Conservation (phyloP, 2,329 filamentous ascomycete genomes). For the Penicillium sp. region DNA sequence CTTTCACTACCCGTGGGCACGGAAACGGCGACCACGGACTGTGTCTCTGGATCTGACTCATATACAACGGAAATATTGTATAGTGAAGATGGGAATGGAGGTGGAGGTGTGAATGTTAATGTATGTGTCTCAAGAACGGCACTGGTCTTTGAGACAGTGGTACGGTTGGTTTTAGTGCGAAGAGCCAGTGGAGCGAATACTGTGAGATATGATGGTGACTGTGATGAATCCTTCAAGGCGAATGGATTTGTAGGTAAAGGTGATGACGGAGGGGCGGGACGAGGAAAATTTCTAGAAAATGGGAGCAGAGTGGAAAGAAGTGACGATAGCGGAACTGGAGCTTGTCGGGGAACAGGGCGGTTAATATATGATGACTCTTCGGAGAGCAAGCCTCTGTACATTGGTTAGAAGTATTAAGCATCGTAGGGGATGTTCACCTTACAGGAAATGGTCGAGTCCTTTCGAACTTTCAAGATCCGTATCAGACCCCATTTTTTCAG, state of each 20-base stretch:
- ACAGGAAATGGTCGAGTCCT: constrained; percentile 36
- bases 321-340: constrained; percentile 33
- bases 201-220: constrained; percentile 69
- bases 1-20: constrained; percentile 19
- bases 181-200: constrained; percentile 70
- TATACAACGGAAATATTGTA: constrained; percentile 37
- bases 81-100: constrained; percentile 35
- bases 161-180: constrained; percentile 28
- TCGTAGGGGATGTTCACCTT: constrained; percentile 12
- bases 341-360: constrained; percentile 19
- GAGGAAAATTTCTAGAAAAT: constrained; percentile 33
- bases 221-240: constrained; percentile 50
- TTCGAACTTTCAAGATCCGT: constrained; percentile 34
- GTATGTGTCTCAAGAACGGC: constrained; percentile 34
- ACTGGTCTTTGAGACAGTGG: constrained; percentile 16
- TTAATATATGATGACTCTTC: constrained; percentile 27
- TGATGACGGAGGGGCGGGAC: constrained; percentile 25
- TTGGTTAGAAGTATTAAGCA: background rate
- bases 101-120: constrained; percentile 36
- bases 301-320: constrained; percentile 43
- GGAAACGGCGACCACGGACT: constrained; percentile 34
- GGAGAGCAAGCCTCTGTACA: constrained; percentile 30
- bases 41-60: constrained; percentile 36
- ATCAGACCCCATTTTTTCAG: constrained; percentile 50
- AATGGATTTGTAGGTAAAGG: constrained; percentile 64